Evolutionary conservation across 176 grass and related monocot genomes (phyloP), one percentile per base, ranked within the genome.

Genomic region (Urochloa ruziziensis): DNA sequence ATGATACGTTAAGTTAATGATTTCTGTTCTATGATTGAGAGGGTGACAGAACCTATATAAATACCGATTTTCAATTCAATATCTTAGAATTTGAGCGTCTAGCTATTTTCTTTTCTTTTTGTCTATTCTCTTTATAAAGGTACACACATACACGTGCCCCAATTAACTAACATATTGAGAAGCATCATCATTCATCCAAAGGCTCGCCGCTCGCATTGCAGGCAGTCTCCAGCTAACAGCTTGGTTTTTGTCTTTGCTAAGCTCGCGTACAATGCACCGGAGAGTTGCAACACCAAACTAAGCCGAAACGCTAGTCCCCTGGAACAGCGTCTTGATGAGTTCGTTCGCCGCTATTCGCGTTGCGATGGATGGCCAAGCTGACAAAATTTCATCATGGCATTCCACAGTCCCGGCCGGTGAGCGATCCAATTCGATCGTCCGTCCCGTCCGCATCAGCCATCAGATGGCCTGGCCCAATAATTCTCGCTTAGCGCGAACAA

Each of bases 391-490:
- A 67, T 68, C 59, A 67, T 80, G 57, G 0, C 27, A 16, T 35
- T 4, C 13, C n/a, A 46, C 73, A 77, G 71, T 53, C 44, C 5
- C 37, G 78, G 56, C 78, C 47, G 83, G 83, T 86, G 65, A 73
- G 83, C 79, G 3, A 90, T 90, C 78, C 65, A 77, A 40, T 28
- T 86, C 65, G 44, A 49, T 14, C 23, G 67, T 70, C 67, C n/a
- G 25, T 70, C 67, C 67, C n/a, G 25, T 70, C 67, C 6, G 27
- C 57, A 40, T 62, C 73, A 15, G 39, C n/a, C n/a, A n/a, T 53
- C 18, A 18, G 33, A 62, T 54, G 34, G 39, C 16, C 47, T 63
- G 11, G 54, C 10, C 35, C 53, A 7, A 72, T 53, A 25, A 35
- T 78, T 63, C 64, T 42, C 44, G 13, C 30, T 27, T 70, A 78